Percentiles rank a stretch among this genome's conserved stretches.
Evolutionary conservation across 345 rosid species (phyloP).

Genomic region (Euclidium syriacum): DNA sequence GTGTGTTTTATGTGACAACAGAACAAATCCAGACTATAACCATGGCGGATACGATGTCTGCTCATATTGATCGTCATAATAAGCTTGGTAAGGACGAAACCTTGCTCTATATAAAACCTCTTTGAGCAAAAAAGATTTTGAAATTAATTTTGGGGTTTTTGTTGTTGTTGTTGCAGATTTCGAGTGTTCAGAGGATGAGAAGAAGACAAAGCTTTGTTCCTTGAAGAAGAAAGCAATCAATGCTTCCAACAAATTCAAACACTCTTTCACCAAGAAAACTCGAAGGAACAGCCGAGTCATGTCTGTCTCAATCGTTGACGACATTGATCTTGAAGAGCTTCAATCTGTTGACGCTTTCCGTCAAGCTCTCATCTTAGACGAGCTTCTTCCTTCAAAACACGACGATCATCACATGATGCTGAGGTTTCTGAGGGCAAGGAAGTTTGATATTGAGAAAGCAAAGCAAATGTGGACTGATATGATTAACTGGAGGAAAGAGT

Average conservation of each 20-base stretch:
- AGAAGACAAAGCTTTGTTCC: slow-evolving; percentile 62
- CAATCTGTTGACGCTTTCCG: slow-evolving; percentile 89
- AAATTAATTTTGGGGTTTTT: not conserved
- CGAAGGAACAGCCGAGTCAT: slow-evolving; percentile 66
- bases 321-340: slow-evolving; percentile 63
- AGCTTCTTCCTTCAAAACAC: slow-evolving; percentile 64
- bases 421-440: slow-evolving; percentile 88
- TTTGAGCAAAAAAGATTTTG: not conserved
- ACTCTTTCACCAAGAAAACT: slow-evolving; percentile 59
- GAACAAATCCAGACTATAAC: slow-evolving; percentile 10
- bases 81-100: slow-evolving; percentile 33
- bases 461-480: slow-evolving; percentile 94
- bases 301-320: slow-evolving; percentile 58
- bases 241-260: slow-evolving; percentile 74
- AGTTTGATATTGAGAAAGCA: slow-evolving; percentile 75
- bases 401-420: slow-evolving; percentile 88
- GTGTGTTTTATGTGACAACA: slow-evolving; percentile 21
- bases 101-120: not conserved
- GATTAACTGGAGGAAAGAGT: slow-evolving; percentile 85
- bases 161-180: slow-evolving; percentile 13
- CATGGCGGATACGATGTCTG: slow-evolving; percentile 48
- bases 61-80: slow-evolving; percentile 37
- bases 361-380: slow-evolving; percentile 75
- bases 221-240: slow-evolving; percentile 74
- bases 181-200: slow-evolving; percentile 62